Base-by-base conservation (phyloP, 2,329 filamentous ascomycete genomes). In the Neonectria magnoliae region DNA sequence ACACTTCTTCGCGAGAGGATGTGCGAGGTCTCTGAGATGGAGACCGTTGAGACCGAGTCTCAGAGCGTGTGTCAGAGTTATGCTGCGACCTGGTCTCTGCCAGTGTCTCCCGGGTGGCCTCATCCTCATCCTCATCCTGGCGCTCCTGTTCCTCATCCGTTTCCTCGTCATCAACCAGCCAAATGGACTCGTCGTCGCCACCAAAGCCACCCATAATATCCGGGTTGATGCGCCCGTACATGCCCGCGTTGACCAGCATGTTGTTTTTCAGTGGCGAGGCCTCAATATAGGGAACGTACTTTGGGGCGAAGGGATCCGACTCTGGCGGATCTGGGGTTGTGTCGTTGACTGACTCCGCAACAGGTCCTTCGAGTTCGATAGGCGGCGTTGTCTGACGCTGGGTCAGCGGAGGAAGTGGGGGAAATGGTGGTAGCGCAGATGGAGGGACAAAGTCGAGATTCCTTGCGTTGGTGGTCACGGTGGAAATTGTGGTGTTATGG, bases 151-250 rank as follows among this genome's bases (percentile, higher is more conserved):
- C 64, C 42, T 66, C 65, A 13, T 72, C 69, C 22, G 67, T 67
- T 41, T 70, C 70, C 36, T 75, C 74, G 42, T 77, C 76, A 50
- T 77, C 75, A 4, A 75, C 71, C 5, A 72, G 73, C 74, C 67
- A 76, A 41, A 73, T 71, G 29, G 67, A 75, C n/a, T 73, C 71
- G 16, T 73, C 68, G 6, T 79, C 76, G n/a, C 69, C 70, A 16
- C 71, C 76, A 45, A 78, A 79, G 2, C 72, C 73, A 16, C 68
- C 66, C 63, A 78, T 73, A 14, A 78, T 77, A 16, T 71, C 71
- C 5, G 76, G 69, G 51, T 73, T 79, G 20, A 79, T 63, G 6
- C 68, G 67, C 9, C 75, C 73, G 51, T 80, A 79, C 22, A 75
- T 57, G 11, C 67, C 66, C 27, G 70, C 61, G 16, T 67, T 60